A percentile compares a stretch with the other conserved stretches of the same genome.
Evolutionary conservation across 768 basidiomycete genomes (phyloP).

Genomic region (Tylopilus plumbeoviolaceoides): DNA sequence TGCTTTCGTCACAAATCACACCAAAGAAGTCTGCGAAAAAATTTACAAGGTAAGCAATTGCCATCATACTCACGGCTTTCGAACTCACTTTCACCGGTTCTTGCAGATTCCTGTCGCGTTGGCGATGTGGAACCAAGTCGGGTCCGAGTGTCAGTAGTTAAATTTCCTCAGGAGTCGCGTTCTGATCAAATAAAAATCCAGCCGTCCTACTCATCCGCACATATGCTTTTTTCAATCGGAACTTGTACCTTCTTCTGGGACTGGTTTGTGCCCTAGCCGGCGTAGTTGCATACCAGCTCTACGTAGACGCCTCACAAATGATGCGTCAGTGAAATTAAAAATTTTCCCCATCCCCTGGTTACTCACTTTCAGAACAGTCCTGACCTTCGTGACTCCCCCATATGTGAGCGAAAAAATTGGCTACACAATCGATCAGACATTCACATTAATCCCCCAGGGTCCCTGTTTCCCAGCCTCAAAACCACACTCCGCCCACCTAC

Average conservation of each 20-base stretch:
- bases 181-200: constrained; percentile 25
- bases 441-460: constrained; percentile 39
- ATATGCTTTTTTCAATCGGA: constrained; percentile 83
- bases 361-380: constrained; percentile 38
- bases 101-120: constrained; percentile 71
- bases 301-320: constrained; percentile 77
- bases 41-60: constrained; percentile 56
- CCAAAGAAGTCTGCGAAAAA: constrained; percentile 56
- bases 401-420: constrained; percentile 39
- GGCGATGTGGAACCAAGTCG: constrained; percentile 86
- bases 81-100: neutral
- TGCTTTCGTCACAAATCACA: constrained; percentile 70
- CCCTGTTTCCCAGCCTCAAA: constrained; percentile 81
- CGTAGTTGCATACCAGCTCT: constrained; percentile 77
- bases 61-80: neutral
- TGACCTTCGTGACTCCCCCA: constrained; percentile 62
- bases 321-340: constrained; percentile 43
- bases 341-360: neutral
- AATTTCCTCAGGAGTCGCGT: neutral
- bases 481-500: constrained; percentile 77
- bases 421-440: neutral
- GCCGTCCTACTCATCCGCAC: constrained; percentile 80
- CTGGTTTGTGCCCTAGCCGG: constrained; percentile 66
- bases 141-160: constrained; percentile 59
- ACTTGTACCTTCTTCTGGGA: constrained; percentile 58